Base-by-base conservation (phyloP, 129 eudicot species). In the Oenanthe sinensis region DNA sequence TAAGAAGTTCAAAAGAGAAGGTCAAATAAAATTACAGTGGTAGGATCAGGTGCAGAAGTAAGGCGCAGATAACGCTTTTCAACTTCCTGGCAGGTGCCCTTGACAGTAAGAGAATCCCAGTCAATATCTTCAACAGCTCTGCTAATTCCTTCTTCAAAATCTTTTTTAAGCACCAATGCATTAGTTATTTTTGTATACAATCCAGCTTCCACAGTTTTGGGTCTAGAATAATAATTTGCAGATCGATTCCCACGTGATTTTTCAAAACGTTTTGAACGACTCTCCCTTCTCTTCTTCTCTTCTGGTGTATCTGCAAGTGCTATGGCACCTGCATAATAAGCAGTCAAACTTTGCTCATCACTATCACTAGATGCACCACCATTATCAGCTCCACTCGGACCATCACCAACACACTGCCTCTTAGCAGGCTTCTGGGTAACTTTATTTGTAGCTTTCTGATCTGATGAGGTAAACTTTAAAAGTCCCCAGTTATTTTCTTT, bases 1-100 rank as follows among this genome's bases (percentile, higher is more conserved):
- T 24, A 42, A 49, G 33, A 40, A 46, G 22, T 75, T 70, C 30
- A 36, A 19, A 4, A 81, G 5, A 28, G 30, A 54, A 33, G 68
- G 4, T 28, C 13, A 8, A 33, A 67, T 67, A 67, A 63, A 45
- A 80, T 85, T 91, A 95, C 98, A 77, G 97, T 95, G 71, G 97
- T 88, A 33, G 98, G 98, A 88, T 95, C 97, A 75, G 98, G 98
- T 62, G 98, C 98, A 79, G 98, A 90, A 76, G 98, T 95, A 79
- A 95, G 97, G 33, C 98, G 97, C 81, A 95, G 80, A 85, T 95
- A 95, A 54, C 97, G 96, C 86, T 95, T 95, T 84, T 95, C 98
- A 77, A 95, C 86, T 82, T 91, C 98, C 78, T 87, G 96, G 85
- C 97, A 91, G 77, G 97, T 95, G 30, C 98, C 98, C 88, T 87